Conservation (phyloP, 2,329 filamentous ascomycete species). For the Beauveria pseudobassiana region DNA sequence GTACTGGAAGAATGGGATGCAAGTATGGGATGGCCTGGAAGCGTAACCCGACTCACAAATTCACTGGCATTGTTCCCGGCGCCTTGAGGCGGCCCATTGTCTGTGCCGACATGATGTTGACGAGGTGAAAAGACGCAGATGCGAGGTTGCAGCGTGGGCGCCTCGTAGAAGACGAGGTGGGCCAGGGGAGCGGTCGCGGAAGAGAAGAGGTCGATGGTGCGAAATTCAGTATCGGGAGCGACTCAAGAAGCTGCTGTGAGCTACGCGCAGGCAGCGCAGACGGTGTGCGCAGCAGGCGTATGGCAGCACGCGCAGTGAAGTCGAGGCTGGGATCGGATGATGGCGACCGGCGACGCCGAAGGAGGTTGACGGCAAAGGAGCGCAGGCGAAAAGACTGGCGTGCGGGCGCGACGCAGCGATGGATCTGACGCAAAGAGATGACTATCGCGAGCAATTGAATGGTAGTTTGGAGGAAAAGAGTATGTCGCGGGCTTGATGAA, state of each 20-base stretch:
- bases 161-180: slow-evolving; percentile 4
- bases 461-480: not conserved
- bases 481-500: not conserved
- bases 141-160: slow-evolving; percentile 2
- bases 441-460: not conserved
- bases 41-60: slow-evolving; percentile 60
- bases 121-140: not conserved
- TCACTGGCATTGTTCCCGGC: slow-evolving; percentile 80
- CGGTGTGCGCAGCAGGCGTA: not conserved
- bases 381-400: not conserved
- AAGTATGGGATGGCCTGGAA: not conserved
- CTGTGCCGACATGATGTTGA: slow-evolving; percentile 25
- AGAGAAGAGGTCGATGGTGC: not conserved
- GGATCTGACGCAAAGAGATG: not conserved
- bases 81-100: slow-evolving; percentile 26
- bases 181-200: not conserved
- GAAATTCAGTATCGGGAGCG: not conserved
- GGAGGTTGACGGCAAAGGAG: not conserved
- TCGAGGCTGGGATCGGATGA: not conserved
- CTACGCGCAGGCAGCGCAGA: not conserved
- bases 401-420: not conserved
- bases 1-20: slow-evolving; percentile 9
- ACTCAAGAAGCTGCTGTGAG: not conserved
- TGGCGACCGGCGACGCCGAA: slow-evolving; percentile 1
- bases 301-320: not conserved